Evolutionary conservation across 1,284 basidiomycete species (phyloP).

Genomic region (Termitomyces sp.): DNA sequence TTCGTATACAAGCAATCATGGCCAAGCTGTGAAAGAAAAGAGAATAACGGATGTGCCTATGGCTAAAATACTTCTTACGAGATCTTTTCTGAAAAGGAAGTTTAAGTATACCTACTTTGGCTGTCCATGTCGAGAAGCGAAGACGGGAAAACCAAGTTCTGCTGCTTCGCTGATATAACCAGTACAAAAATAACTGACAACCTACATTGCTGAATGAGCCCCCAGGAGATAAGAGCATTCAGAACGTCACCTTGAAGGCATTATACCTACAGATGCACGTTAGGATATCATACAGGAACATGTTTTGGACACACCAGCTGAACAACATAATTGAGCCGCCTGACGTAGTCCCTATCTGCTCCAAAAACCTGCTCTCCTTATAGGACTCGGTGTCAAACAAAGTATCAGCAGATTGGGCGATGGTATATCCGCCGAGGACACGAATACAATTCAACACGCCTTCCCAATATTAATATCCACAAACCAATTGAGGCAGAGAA

Average conservation of each 20-base stretch:
- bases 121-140: conserved; percentile 49
- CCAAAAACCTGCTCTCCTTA: conserved; percentile 50
- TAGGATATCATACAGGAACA: conserved; percentile 1
- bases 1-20: conserved; percentile 51
- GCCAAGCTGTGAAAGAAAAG: conserved; percentile 66
- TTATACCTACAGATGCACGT: conserved; percentile 45
- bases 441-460: conserved; percentile 57
- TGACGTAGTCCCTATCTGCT: conserved; percentile 34
- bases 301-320: conserved; percentile 45
- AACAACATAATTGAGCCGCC: conserved; percentile 47
- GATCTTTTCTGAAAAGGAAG: not conserved
- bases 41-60: conserved; percentile 60
- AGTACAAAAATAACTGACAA: conserved; percentile 56
- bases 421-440: conserved; percentile 55
- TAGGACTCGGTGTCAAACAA: conserved; percentile 58
- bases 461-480: conserved; percentile 19
- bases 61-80: conserved; percentile 30
- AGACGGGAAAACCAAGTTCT: conserved; percentile 55
- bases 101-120: conserved; percentile 45
- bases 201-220: conserved; percentile 26
- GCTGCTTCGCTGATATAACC: conserved; percentile 56
- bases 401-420: conserved; percentile 39
- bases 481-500: not conserved
- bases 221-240: not conserved
- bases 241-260: conserved; percentile 48